Base-by-base conservation (phyloP, 257 asterid species). In the Verbascum thapsus region DNA sequence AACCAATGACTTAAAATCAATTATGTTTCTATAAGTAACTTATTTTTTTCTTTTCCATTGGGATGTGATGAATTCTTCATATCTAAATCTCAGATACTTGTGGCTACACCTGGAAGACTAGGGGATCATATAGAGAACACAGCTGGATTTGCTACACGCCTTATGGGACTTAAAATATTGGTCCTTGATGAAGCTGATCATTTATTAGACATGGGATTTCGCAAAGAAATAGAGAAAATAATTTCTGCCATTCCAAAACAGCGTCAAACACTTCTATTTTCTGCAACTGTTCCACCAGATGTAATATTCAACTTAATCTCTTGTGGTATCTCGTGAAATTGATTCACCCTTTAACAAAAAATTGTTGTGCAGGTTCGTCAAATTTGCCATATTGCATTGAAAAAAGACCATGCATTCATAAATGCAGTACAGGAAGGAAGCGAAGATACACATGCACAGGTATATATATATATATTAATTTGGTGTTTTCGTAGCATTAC, bases 81-180 rank as follows among this genome's bases (percentile, higher is more conserved):
- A 59, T 51, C 32, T 30, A 55, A 69, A 75, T 43, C 43, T 59
- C 88, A 92, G 99, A 87, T 94, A 73, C 95, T 94, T 45, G 97
- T 94, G 73, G 99, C 99, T 4, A 94, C 99, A 40, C 99, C 99
- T 64, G 99, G 99, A 69, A 85, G 97, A 80, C 96, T 94, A 35
- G 79, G 74, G 77, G 99, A 94, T 67, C 99, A 94, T 63, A 69
- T 84, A 38, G 99, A 94, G 83, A 94, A 94, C 70, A 94, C 99
- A 37, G 75, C 95, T 58, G 99, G 99, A 55, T 92, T 92, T 78
- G 97, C 97, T 18, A 83, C 99, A 11, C 88, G 96, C n/a, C 72
- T 92, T 60, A 87, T 85, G 96, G 99, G 99, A 42, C 88, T 94
- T 56, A 81, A 87, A 78, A 91, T 90, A 34, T 82, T 94, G 82